Evolutionary conservation across 2,329 filamentous ascomycete genomes (phyloP).

Genomic region (Drechmeria coniospora): DNA sequence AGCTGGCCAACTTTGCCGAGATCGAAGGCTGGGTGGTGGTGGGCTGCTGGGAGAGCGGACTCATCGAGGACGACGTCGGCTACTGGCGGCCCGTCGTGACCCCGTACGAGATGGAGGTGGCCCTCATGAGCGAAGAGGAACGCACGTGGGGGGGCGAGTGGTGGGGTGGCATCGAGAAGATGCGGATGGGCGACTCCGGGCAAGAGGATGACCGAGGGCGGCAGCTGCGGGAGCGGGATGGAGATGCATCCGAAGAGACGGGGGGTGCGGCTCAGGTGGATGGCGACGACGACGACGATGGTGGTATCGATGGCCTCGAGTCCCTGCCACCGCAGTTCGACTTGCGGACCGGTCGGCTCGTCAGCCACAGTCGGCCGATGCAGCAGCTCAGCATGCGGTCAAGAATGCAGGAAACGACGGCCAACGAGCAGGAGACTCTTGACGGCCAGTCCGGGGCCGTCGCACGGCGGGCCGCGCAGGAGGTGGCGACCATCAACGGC

Average conservation of each 20-base stretch:
- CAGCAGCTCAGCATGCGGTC: conserved; percentile 24
- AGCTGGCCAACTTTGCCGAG: conserved; percentile 91
- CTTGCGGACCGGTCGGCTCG: conserved; percentile 70
- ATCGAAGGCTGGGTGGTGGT: conserved; percentile 95
- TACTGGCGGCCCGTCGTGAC: conserved; percentile 86
- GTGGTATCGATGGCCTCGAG: conserved; percentile 44
- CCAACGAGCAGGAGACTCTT: conserved; percentile 4
- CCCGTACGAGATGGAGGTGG: conserved; percentile 80
- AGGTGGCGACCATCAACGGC: conserved; percentile 69
- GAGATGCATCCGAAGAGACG: too few relatives aligned
- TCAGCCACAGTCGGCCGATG: conserved; percentile 68
- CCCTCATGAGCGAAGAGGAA: conserved; percentile 57
- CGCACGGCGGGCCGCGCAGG: conserved; percentile 42
- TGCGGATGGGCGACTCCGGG: conserved; percentile 30
- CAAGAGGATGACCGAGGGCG: conserved; percentile 8
- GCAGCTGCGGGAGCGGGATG: conserved; percentile 3
- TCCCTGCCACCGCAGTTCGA: conserved; percentile 84
- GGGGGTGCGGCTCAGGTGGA: conserved; percentile 7
- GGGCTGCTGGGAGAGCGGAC: conserved; percentile 91
- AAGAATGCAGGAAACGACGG: conserved; percentile 5
- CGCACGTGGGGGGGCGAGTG: conserved; percentile 78
- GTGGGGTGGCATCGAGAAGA: conserved; percentile 69
- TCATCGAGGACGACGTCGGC: conserved; percentile 68
- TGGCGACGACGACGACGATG: conserved; percentile 18
- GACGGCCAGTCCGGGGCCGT: conserved; percentile 23